Evolutionary conservation across 495 filamentous ascomycete species (phyloP).

Genomic region (Penicillium subrubescens): DNA sequence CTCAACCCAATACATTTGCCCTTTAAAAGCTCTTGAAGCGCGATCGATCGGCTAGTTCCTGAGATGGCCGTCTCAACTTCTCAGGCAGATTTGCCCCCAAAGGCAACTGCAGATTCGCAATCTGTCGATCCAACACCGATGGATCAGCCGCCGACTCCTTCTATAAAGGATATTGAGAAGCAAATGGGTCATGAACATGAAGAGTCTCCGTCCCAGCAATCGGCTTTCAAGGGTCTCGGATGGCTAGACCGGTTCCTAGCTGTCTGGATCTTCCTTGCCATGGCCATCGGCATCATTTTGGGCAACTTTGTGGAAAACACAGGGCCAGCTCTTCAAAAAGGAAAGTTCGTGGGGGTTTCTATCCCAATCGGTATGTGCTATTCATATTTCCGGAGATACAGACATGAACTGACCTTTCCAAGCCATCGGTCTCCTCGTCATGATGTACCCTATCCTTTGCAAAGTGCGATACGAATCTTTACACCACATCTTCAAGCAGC

Average conservation of each 20-base stretch:
- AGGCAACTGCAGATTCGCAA: constrained; percentile 2
- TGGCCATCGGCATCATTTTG: constrained; percentile 77
- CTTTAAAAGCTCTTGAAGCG: not conserved
- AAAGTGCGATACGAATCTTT: constrained; percentile 86
- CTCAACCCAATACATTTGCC: not conserved
- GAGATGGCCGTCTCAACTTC: constrained; percentile 12
- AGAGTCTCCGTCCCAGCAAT: constrained; percentile 15
- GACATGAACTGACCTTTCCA: not conserved
- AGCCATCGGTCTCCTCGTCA: constrained; percentile 82
- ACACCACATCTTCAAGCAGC: constrained; percentile 64
- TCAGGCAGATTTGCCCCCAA: constrained; percentile 6
- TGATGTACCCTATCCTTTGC: constrained; percentile 96
- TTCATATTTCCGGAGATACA: not conserved
- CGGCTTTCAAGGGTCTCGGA: constrained; percentile 59
- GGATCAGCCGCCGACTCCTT: not conserved
- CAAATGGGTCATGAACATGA: constrained; percentile 7
- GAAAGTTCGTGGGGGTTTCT: constrained; percentile 75
- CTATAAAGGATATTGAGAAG: constrained; percentile 19
- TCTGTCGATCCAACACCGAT: constrained; percentile 6
- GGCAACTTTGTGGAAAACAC: constrained; percentile 75
- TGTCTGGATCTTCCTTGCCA: constrained; percentile 85
- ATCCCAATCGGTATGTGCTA: constrained; percentile 72
- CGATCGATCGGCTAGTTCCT: constrained; percentile 7
- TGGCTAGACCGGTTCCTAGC: constrained; percentile 77
- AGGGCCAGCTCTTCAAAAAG: constrained; percentile 66